phyloP scores from a whole-genome alignment of 2,329 filamentous ascomycete species.

The Paecilomyces sp. region DNA sequence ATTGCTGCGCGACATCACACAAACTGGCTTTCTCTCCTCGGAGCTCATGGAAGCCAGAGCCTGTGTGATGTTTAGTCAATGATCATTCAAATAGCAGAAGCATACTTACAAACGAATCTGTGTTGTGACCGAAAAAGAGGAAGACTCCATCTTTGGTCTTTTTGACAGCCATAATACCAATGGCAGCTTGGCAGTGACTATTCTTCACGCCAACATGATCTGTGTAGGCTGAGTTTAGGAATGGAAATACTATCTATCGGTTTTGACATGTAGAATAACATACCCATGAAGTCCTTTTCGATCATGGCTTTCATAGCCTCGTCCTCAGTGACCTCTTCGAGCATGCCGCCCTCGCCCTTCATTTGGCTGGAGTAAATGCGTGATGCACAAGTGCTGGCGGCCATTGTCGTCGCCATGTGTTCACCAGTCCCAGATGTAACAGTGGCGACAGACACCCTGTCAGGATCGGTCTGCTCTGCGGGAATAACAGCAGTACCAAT shows the following conservation, averaged over 20 bases:
- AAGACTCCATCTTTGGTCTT: constrained; percentile 69
- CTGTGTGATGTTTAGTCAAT: constrained; percentile 16
- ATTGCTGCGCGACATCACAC: constrained; percentile 76
- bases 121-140: constrained; percentile 94
- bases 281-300: constrained; percentile 79
- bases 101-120: constrained; percentile 61
- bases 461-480: constrained; percentile 60
- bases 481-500: constrained; percentile 89
- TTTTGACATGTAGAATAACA: constrained; percentile 7
- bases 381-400: constrained; percentile 78
- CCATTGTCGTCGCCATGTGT: constrained; percentile 94
- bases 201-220: constrained; percentile 72
- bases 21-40: constrained; percentile 64
- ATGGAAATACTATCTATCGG: constrained; percentile 2
- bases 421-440: constrained; percentile 95
- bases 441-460: constrained; percentile 65
- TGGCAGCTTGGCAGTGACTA: constrained; percentile 76
- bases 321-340: constrained; percentile 67
- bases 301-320: constrained; percentile 73
- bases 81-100: not conserved
- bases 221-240: constrained; percentile 12
- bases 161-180: constrained; percentile 87
- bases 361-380: constrained; percentile 67
- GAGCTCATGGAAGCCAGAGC: constrained; percentile 85
- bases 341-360: constrained; percentile 53